phyloP scores from a whole-genome alignment of 23 red algal species.

The Gracilaria vermiculophylla region DNA sequence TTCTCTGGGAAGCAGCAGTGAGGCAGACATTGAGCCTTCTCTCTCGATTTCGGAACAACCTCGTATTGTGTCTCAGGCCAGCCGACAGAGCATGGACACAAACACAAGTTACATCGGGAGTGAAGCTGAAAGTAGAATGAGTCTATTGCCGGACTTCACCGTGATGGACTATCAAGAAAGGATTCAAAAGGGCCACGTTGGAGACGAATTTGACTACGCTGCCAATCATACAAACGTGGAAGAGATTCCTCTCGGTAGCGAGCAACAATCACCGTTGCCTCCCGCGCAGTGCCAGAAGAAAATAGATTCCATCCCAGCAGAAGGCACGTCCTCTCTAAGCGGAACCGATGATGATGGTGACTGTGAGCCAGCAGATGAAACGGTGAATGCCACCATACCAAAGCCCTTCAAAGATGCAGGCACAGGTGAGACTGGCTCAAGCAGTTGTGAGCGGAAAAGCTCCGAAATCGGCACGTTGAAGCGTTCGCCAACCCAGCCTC shows the following conservation, averaged over 20 bases:
- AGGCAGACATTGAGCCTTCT: neutral
- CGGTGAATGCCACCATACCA: slow-evolving; percentile 34
- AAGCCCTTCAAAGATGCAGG: neutral
- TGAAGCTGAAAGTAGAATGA: slow-evolving; percentile 42
- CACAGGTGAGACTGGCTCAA: neutral
- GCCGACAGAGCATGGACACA: neutral
- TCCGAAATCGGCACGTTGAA: neutral
- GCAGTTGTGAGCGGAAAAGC: slow-evolving; percentile 17
- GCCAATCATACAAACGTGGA: slow-evolving; percentile 53
- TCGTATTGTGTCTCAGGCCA: neutral
- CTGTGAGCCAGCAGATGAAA: slow-evolving; percentile 31
- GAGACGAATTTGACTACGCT: slow-evolving; percentile 66
- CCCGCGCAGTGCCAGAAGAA: neutral
- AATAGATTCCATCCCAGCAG: neutral
- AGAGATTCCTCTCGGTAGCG: slow-evolving; percentile 26
- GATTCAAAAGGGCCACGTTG: neutral
- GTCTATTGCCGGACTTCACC: slow-evolving; percentile 37
- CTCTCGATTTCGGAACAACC: neutral
- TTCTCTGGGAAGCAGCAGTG: slow-evolving; percentile 1
- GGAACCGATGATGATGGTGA: neutral
- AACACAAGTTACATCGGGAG: neutral
- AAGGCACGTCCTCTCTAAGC: neutral
- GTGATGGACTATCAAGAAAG: slow-evolving; percentile 33
- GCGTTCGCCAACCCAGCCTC: neutral
- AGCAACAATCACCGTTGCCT: neutral